phyloP scores from a whole-genome alignment of 2,329 filamentous ascomycete genomes.

The Tolypocladium tropicale region DNA sequence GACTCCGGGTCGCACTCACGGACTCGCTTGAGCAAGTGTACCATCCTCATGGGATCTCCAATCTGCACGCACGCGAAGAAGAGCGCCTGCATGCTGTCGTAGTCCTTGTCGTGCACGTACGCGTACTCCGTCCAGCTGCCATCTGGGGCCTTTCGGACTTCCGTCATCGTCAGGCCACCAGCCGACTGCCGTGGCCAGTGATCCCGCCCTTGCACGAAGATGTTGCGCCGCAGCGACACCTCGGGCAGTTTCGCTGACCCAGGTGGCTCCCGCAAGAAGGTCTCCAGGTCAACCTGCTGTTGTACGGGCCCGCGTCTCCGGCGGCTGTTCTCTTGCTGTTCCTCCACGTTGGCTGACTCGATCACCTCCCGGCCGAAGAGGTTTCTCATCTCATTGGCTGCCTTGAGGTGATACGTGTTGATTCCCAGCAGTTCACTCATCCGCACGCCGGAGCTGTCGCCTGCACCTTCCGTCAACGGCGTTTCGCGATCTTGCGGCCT shows the following conservation, averaged over 20 bases:
- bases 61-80: slow-evolving; percentile 79
- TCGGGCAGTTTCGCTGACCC: slow-evolving; percentile 54
- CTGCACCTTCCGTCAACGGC: neutral
- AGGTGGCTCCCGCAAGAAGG: slow-evolving; percentile 42
- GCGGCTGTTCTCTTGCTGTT: slow-evolving; percentile 30
- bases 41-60: slow-evolving; percentile 70
- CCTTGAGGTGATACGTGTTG: slow-evolving; percentile 65
- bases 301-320: slow-evolving; percentile 23
- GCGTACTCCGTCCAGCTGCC: slow-evolving; percentile 60
- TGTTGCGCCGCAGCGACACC: slow-evolving; percentile 63
- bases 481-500: slow-evolving; percentile 6
- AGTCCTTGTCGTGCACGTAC: slow-evolving; percentile 64
- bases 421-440: slow-evolving; percentile 35
- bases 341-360: slow-evolving; percentile 40
- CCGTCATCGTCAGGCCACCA: slow-evolving; percentile 75
- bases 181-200: slow-evolving; percentile 74
- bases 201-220: slow-evolving; percentile 79
- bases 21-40: slow-evolving; percentile 50
- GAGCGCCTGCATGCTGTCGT: slow-evolving; percentile 62
- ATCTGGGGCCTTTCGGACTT: slow-evolving; percentile 27
- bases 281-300: slow-evolving; percentile 47
- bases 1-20: slow-evolving; percentile 19
- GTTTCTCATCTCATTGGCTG: slow-evolving; percentile 78
- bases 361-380: slow-evolving; percentile 48
- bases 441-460: slow-evolving; percentile 10